Conservation (phyloP, 208 protist genomes). For the Leptomonas pyrrhocoris region DNA sequence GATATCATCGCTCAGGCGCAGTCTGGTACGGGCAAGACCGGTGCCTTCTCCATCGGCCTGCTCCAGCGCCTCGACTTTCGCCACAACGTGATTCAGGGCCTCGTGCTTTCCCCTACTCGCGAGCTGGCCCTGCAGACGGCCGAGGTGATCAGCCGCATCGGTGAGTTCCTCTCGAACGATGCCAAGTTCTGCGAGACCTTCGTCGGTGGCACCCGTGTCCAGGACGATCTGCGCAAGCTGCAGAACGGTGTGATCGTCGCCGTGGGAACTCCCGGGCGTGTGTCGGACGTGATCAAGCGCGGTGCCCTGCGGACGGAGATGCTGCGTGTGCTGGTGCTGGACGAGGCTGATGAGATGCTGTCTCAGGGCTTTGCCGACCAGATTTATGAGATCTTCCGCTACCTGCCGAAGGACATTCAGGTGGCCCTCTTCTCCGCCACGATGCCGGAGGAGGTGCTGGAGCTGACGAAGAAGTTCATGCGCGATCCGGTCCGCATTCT, state of each 20-base stretch:
- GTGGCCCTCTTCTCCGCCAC: conserved; percentile 99
- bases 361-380: conserved; percentile 97
- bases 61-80: conserved; percentile 93
- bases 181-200: conserved; percentile 88
- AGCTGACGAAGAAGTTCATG: conserved; percentile 99
- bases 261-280: conserved; percentile 98
- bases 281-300: conserved; percentile 97
- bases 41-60: conserved; percentile 97
- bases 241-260: conserved; percentile 94
- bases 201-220: conserved; percentile 94
- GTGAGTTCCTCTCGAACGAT: conserved; percentile 94
- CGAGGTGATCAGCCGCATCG: conserved; percentile 95
- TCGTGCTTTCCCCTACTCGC: conserved; percentile 97
- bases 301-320: conserved; percentile 80
- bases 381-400: conserved; percentile 99
- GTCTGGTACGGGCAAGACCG: conserved; percentile 98
- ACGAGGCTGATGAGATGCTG: conserved; percentile 99
- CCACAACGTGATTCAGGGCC: conserved; percentile 89
- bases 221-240: conserved; percentile 96
- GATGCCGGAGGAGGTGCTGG: conserved; percentile 98
- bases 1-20: conserved; percentile 97
- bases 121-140: conserved; percentile 97
- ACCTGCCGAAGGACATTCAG: conserved; percentile 96
- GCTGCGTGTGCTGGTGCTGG: conserved; percentile 97
- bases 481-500: conserved; percentile 98